Conservation (phyloP, 495 filamentous ascomycete genomes). For the Symbiotaphrina buchneri region DNA sequence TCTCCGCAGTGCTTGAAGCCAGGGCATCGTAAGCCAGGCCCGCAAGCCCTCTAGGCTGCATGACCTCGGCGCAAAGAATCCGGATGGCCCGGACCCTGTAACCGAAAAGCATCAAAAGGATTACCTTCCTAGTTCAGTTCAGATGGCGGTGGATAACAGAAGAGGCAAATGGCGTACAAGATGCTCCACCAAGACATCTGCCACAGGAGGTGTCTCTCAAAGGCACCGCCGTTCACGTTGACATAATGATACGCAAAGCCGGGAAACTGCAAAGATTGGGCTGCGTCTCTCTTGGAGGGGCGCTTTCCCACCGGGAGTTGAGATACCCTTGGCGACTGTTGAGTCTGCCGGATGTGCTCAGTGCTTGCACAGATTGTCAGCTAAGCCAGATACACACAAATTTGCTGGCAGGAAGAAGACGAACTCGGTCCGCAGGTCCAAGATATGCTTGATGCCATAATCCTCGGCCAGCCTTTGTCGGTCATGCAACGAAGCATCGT, state of each 20-base stretch:
- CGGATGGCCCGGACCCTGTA: constrained; percentile 42
- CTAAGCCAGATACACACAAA: too few species aligned
- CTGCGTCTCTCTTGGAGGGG: constrained; percentile 19
- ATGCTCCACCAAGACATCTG: constrained; percentile 46
- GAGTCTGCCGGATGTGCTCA: constrained; percentile 48
- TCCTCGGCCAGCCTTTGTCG: constrained; percentile 31
- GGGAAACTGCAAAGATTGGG: constrained; percentile 28
- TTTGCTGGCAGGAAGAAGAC: constrained; percentile 1
- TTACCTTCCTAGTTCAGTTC: constrained; percentile 22
- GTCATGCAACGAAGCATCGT: constrained; percentile 48
- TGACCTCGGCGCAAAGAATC: constrained; percentile 42
- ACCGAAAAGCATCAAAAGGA: constrained; percentile 35
- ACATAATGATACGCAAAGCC: constrained; percentile 35
- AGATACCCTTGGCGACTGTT: constrained; percentile 19
- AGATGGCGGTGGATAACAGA: not conserved
- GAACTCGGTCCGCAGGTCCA: constrained; percentile 62
- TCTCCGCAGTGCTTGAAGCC: constrained; percentile 34
- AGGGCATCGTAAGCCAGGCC: constrained; percentile 44
- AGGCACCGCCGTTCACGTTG: constrained; percentile 49
- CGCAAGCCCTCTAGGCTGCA: constrained; percentile 41
- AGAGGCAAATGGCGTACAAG: constrained; percentile 18
- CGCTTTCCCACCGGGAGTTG: constrained; percentile 15
- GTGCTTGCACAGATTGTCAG: constrained; percentile 10
- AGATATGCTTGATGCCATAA: constrained; percentile 40
- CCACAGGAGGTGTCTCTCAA: constrained; percentile 42